phyloP scores from a whole-genome alignment of 1,284 basidiomycete genomes.

The Trichosporon asahii region DNA sequence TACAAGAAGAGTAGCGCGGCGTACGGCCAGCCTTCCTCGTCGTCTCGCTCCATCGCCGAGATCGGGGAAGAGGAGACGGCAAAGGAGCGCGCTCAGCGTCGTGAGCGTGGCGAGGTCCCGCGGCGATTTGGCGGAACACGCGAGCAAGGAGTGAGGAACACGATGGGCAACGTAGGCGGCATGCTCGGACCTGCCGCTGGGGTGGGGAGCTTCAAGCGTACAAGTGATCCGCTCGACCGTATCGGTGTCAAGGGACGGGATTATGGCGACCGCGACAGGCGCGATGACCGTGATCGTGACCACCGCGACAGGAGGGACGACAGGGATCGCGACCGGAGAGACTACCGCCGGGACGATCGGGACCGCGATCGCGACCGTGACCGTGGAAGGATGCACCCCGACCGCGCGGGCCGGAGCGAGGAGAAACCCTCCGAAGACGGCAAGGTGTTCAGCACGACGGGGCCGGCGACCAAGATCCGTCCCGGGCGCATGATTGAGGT shows the following conservation, averaged over 20 bases:
- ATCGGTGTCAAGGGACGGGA: conserved; percentile 24
- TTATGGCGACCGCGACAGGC: conserved; percentile 20
- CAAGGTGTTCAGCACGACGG: conserved; percentile 11
- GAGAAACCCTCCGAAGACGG: conserved; percentile 12
- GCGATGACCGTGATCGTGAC: conserved; percentile 22
- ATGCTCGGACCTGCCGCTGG: conserved; percentile 20
- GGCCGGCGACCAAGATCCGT: conserved; percentile 18
- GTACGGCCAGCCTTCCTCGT: conserved; percentile 12
- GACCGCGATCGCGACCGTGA: conserved; percentile 16
- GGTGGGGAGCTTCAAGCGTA: conserved; percentile 39
- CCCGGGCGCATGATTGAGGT: conserved; percentile 62
- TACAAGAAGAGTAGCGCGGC: conserved; percentile 46
- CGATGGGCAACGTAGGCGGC: conserved; percentile 37
- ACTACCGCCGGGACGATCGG: conserved; percentile 19
- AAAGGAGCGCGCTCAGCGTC: conserved; percentile 39
- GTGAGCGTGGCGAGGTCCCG: conserved; percentile 44
- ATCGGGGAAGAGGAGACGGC: conserved; percentile 32
- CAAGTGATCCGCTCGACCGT: conserved; percentile 41
- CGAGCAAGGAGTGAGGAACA: conserved; percentile 47
- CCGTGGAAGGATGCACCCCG: conserved; percentile 14
- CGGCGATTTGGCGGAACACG: conserved; percentile 45
- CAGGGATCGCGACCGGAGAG: conserved; percentile 10
- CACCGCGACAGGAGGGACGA: conserved; percentile 17
- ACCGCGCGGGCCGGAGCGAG: conserved; percentile 2
- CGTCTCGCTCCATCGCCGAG: background rate